These are phyloP conservation scores for Paxillus involutus DNA, from an alignment of 768 basidiomycete genomes.

Conservation along the genomic window DNA sequence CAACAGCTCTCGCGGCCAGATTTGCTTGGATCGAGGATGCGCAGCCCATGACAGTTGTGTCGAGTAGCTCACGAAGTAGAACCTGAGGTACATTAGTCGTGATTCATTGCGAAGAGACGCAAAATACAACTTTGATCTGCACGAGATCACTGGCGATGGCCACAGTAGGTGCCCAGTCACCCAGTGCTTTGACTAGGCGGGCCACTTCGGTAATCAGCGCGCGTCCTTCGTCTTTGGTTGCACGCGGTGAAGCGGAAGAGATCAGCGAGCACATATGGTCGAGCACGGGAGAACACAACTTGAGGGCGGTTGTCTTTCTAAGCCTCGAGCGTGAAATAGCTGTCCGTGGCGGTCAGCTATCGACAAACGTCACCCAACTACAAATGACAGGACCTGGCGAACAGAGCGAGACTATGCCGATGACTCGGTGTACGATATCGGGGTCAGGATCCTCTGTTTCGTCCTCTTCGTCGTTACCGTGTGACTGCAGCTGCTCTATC, in stretches of 20 bases:
- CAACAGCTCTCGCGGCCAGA: slow-evolving; percentile 48
- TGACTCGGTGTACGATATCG: slow-evolving; percentile 10
- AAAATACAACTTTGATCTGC: slow-evolving; percentile 20
- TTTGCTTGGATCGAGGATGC: slow-evolving; percentile 40
- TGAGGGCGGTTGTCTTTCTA: slow-evolving; percentile 22
- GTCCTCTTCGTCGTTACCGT: slow-evolving; percentile 15
- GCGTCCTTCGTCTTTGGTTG: slow-evolving; percentile 17
- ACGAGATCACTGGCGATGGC: neutral
- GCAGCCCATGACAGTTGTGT: slow-evolving; percentile 35
- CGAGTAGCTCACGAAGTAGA: slow-evolving; percentile 32
- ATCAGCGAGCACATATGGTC: slow-evolving; percentile 11
- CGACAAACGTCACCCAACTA: neutral
- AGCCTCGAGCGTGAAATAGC: slow-evolving; percentile 25
- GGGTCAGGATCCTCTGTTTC: slow-evolving; percentile 13
- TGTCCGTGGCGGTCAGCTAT: slow-evolving; percentile 7
- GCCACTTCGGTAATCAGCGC: slow-evolving; percentile 17
- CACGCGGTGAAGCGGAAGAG: slow-evolving; percentile 12
- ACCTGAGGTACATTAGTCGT: slow-evolving; percentile 19
- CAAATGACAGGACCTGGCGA: slow-evolving; percentile 17
- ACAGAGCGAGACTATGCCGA: slow-evolving; percentile 19
- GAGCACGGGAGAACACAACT: slow-evolving; percentile 21
- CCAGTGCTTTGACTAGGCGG: slow-evolving; percentile 12
- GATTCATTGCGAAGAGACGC: neutral
- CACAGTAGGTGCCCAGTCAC: slow-evolving; percentile 13
- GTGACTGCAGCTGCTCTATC: slow-evolving; percentile 30